phyloP scores from a whole-genome alignment of 805 yeast genomes.

The Teunomyces panamensis region DNA sequence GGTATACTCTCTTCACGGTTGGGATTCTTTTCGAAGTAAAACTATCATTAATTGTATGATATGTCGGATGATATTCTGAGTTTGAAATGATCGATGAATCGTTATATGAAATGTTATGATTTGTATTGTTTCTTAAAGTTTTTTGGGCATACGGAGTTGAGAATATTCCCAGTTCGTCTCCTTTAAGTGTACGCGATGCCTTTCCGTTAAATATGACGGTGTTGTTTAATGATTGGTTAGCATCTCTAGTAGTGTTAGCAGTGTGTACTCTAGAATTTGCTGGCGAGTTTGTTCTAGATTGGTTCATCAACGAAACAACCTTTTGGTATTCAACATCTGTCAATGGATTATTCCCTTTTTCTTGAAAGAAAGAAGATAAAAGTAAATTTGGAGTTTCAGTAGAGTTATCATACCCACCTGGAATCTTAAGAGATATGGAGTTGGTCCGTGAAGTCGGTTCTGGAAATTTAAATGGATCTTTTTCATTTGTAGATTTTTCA shows the following conservation, averaged over 20 bases:
- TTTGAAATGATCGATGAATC: constrained; percentile 19
- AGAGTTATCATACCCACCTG: constrained; percentile 9
- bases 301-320: constrained; percentile 55
- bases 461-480: constrained; percentile 7
- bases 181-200: neutral
- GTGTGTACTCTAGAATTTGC: neutral
- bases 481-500: neutral
- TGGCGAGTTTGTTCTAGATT: constrained; percentile 2
- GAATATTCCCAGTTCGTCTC: constrained; percentile 7
- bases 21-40: constrained; percentile 22
- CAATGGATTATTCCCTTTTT: constrained; percentile 72
- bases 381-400: constrained; percentile 45
- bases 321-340: constrained; percentile 78
- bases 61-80: constrained; percentile 39
- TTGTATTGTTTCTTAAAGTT: constrained; percentile 23
- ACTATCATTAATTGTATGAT: constrained; percentile 29
- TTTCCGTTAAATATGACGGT: neutral
- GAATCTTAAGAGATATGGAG: constrained; percentile 5
- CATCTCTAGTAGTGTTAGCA: neutral
- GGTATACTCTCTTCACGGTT: constrained; percentile 42
- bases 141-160: constrained; percentile 29
- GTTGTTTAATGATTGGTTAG: neutral
- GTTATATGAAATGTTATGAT: constrained; percentile 14
- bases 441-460: constrained; percentile 10
- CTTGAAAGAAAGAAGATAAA: constrained; percentile 65